These are phyloP conservation scores for Suillus clintonianus DNA, from an alignment of 768 basidiomycete species.

Conservation along the genomic window DNA sequence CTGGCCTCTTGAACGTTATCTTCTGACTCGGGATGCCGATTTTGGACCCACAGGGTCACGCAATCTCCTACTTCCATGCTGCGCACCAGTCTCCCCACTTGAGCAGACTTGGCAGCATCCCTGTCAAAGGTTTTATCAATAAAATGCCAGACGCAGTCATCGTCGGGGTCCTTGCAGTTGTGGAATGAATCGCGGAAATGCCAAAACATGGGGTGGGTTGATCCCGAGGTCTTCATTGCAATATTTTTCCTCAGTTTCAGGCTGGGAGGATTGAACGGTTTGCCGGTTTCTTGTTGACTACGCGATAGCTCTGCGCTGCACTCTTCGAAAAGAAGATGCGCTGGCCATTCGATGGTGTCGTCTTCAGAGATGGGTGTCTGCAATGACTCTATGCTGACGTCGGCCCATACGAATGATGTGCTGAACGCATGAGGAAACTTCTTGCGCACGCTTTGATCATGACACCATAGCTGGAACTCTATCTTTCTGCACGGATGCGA, in stretches of 20 bases:
- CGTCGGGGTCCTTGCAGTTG: not conserved
- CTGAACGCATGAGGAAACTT: not conserved
- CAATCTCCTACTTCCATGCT: constrained; percentile 2
- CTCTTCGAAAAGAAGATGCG: not conserved
- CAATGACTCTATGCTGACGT: not conserved
- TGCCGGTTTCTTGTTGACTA: not conserved
- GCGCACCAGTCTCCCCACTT: not conserved
- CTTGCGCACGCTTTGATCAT: not conserved
- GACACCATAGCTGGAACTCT: constrained; percentile 7
- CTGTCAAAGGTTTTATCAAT: not conserved
- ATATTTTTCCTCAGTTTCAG: not conserved
- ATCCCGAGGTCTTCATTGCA: not conserved
- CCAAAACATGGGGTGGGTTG: not conserved
- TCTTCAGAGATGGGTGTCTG: not conserved
- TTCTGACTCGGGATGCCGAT: not conserved
- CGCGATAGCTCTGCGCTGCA: not conserved
- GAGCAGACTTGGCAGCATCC: not conserved
- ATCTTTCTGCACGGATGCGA: constrained; percentile 3
- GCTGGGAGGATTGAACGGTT: not conserved
- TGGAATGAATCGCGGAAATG: not conserved
- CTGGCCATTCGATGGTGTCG: not conserved
- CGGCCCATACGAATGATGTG: not conserved
- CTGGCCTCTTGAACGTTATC: constrained; percentile 1
- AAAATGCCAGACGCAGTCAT: not conserved
- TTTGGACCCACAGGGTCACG: not conserved